Evolutionary conservation across 2,329 filamentous ascomycete species (phyloP), one percentile per base, ranked within the genome.

Genomic region (Trichoderma semiorbis): DNA sequence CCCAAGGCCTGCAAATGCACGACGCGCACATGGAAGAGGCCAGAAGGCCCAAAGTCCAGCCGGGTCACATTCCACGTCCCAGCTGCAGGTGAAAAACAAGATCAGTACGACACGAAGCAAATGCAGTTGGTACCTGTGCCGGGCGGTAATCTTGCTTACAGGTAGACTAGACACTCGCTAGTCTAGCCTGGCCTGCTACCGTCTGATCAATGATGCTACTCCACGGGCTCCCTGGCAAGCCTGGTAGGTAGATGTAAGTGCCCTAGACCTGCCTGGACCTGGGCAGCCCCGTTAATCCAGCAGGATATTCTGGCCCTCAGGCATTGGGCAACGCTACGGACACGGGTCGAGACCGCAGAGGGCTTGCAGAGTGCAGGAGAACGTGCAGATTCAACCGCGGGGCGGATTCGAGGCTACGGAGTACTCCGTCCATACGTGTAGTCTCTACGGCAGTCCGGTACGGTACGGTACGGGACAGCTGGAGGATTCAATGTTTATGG

Each of bases 301-400:
- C 47, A 53, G 36, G 34, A 36, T 36, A 36, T 43, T 47, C 26
- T 64, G 57, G 24, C 30, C 18, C n/a, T 30, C 28, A 14, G 28
- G 57, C 57, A 32, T 68, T 58, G 36, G 34, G 53, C 53, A 14
- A 32, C 60, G 34, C 60, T 39, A 14, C 55, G 18, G 28, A 36
- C 43, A n/a, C 60, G 69, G 47, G 69, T 70, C 69, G 47, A 60
- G 69, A 63, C 69, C 69, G 50, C 32, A 57, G 65, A 55, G 43
- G 64, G 50, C 53, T 58, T 39, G 64, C 43, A 65, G 28, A n/a
- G 47, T 53, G 47, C 47, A 53, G n/a, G 0, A 53, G n/a, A 39
- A 39, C 36, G 43, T 64, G 61, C 63, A 55, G 63, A 34, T 67
- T 57, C 47, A 57, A 36, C 28, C 43, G 47, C 63, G 12, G 43